Percentiles rank a stretch among this genome's conserved stretches.
Conservation (phyloP, 1,139 yeast genomes). For the Debaryomyces nepalensis region DNA sequence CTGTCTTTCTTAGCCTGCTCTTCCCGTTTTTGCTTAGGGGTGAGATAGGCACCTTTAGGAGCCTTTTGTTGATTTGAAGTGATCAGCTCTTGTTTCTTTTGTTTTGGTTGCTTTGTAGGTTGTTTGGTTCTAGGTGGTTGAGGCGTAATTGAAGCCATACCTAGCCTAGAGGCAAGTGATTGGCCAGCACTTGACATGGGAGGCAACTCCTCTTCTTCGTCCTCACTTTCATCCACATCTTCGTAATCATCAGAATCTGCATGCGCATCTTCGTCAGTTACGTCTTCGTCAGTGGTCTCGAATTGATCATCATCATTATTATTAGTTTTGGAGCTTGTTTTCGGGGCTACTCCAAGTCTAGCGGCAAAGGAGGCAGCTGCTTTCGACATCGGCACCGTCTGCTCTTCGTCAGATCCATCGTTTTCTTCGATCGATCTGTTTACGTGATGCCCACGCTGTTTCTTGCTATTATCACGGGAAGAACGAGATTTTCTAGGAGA, state of each 20-base stretch:
- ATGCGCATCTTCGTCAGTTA: constrained; percentile 11
- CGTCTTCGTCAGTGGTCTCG: constrained; percentile 15
- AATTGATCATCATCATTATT: constrained; percentile 9
- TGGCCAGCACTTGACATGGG: constrained; percentile 20
- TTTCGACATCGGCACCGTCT: constrained; percentile 28
- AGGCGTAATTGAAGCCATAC: constrained; percentile 15
- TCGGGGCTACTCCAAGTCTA: constrained; percentile 23
- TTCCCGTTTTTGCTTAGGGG: constrained; percentile 21
- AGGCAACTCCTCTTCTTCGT: constrained; percentile 8
- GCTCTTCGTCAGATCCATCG: constrained; percentile 19
- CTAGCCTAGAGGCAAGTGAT: constrained; percentile 29
- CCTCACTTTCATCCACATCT: constrained; percentile 11
- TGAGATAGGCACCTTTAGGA: constrained; percentile 15
- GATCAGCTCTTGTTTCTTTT: constrained; percentile 12
- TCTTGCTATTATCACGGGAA: neutral
- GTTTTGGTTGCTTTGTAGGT: constrained; percentile 17
- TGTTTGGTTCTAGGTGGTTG: constrained; percentile 9
- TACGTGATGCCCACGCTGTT: neutral
- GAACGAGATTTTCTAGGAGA: constrained; percentile 4
- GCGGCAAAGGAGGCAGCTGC: constrained; percentile 35
- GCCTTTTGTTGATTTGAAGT: constrained; percentile 7
- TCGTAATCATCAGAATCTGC: neutral
- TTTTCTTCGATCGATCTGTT: neutral
- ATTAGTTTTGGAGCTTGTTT: neutral
- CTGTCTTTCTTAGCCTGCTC: constrained; percentile 16